Base-by-base conservation (phyloP, 345 rosid species). In the Eucalyptus cloeziana region DNA sequence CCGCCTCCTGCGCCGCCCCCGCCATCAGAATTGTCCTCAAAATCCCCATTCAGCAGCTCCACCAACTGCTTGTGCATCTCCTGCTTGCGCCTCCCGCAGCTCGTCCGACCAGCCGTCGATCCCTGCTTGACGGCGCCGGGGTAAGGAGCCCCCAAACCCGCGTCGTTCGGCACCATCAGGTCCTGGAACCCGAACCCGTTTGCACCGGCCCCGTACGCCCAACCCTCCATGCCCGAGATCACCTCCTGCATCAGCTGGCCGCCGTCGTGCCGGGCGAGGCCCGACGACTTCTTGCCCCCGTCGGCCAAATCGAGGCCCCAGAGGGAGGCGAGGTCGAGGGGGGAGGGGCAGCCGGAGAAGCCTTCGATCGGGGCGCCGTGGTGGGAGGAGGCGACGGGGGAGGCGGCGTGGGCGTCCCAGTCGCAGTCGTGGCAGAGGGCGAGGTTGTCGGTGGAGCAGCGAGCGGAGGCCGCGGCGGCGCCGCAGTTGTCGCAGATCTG, bases 401-500 rank as follows among this genome's bases (percentile, higher is more conserved):
- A 90, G 25, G 86, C 89, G 45, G 93, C 69, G 86, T 91, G 93
- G 19, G 88, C 86, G 62, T 90, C 92, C 92, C 88, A 87, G 49
- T 92, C 92, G 62, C 95, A 93, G 40, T 90, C 93, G 50, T 86
- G 90, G 85, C 94, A 93, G 31, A 92, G 92, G 52, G 85, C 54
- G 30, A 92, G 88, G 69, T 91, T 92, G 71, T 90, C 92, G 13
- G 87, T 90, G 33, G 87, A 49, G 89, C 95, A 88, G 40, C 90
- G 89, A 49, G 88, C 52, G 15, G 93, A 87, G 86, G 90, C 94
- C 16, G 99, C 96, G 90, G 94, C 97, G 81, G 87, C 25, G 44
- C 60, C 37, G 90, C 91, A 90, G 90, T 94, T 97, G 52, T 97
- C 98, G 86, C 99, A 97, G 98, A 97, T 97, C 98, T 94, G 99